Evolutionary conservation across 192 early-diverging fungal genomes (phyloP).

Genomic region (Backusella westeae): DNA sequence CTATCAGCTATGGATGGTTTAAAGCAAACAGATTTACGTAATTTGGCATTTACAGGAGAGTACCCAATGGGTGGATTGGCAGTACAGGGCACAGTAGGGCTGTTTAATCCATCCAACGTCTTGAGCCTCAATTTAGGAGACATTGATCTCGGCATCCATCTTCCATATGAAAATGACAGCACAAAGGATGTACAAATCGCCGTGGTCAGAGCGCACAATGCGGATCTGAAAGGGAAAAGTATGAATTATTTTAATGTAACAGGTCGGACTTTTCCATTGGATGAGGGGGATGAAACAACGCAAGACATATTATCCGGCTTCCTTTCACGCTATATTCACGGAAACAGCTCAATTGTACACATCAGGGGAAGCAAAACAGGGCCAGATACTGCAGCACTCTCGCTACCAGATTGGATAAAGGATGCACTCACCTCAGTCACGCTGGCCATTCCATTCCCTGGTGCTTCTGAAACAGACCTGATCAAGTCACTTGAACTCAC

Average conservation of each 20-base stretch:
- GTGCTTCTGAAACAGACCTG: slow-evolving; percentile 26
- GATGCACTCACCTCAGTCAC: slow-evolving; percentile 23
- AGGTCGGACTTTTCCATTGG: slow-evolving; percentile 17
- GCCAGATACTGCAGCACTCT: neutral
- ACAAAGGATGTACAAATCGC: slow-evolving; percentile 27
- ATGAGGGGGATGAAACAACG: neutral
- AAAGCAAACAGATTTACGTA: slow-evolving; percentile 19
- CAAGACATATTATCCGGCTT: neutral
- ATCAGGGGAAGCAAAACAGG: slow-evolving; percentile 22
- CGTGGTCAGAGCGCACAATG: slow-evolving; percentile 23
- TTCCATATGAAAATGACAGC: slow-evolving; percentile 17
- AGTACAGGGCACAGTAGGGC: slow-evolving; percentile 15
- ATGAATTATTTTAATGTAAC: slow-evolving; percentile 28
- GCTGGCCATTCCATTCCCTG: slow-evolving; percentile 30
- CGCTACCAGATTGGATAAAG: slow-evolving; percentile 28
- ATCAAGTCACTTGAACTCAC: slow-evolving; percentile 26
- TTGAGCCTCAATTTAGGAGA: slow-evolving; percentile 29
- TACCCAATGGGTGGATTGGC: slow-evolving; percentile 30
- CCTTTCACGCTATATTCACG: slow-evolving; percentile 30
- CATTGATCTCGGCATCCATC: slow-evolving; percentile 34
- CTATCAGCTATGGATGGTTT: slow-evolving; percentile 34
- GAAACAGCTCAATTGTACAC: slow-evolving; percentile 20
- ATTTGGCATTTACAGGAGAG: slow-evolving; percentile 19
- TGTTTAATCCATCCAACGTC: slow-evolving; percentile 35
- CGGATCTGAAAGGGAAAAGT: slow-evolving; percentile 17